These are phyloP conservation scores for Sordaria brevicollis DNA, from an alignment of 495 filamentous ascomycete genomes.

Conservation along the genomic window DNA sequence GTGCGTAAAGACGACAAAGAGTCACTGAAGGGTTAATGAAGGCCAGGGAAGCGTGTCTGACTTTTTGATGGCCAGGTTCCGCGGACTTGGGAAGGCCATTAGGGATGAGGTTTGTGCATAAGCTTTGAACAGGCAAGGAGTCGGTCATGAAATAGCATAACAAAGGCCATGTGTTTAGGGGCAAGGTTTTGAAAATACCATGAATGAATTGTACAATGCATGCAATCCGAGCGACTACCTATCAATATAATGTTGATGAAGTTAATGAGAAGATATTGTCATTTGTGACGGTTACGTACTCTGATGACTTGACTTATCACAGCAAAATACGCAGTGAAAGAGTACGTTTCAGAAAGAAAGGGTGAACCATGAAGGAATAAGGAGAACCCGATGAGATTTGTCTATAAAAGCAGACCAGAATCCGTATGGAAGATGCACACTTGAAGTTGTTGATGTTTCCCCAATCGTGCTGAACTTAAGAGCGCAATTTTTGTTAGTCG, in stretches of 20 bases:
- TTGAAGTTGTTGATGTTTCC: background rate
- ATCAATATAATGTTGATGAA: background rate
- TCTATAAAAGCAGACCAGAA: background rate
- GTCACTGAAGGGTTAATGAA: background rate
- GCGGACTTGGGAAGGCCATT: background rate
- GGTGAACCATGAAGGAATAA: too few species aligned
- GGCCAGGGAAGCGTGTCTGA: slow-evolving; percentile 8
- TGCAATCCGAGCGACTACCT: background rate
- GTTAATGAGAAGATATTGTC: background rate
- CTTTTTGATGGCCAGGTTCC: slow-evolving; percentile 3
- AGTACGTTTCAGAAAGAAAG: background rate
- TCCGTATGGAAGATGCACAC: background rate
- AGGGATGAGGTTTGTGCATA: background rate
- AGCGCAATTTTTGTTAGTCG: background rate
- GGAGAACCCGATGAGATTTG: too few species aligned
- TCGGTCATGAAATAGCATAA: background rate
- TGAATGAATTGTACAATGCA: background rate
- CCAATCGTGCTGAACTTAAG: background rate
- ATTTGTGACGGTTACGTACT: background rate
- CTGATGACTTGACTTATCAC: background rate
- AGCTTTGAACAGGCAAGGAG: background rate
- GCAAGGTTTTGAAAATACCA: background rate
- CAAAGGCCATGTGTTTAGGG: background rate
- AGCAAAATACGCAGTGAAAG: background rate
- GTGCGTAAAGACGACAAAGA: slow-evolving; percentile 9